Evolutionary conservation across 2,329 filamentous ascomycete genomes (phyloP), one percentile per base, ranked within the genome.

Genomic region (Cercospora zeina): DNA sequence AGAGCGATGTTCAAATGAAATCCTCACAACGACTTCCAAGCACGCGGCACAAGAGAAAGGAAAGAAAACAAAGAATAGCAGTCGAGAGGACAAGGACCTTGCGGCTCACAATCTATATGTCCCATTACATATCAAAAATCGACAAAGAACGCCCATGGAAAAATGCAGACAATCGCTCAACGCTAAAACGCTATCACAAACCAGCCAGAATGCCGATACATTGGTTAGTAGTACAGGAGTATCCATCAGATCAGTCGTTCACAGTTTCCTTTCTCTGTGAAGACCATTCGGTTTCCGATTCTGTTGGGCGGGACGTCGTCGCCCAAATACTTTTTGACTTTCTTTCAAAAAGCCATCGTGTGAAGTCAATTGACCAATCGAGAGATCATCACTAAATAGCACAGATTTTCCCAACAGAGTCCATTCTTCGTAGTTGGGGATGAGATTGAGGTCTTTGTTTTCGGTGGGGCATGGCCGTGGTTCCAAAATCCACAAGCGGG

Each of bases 391-490:
- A 16, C 74, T 75, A 70, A 79, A 79, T 6, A 79, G 61, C 2
- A 75, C 71, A 1, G 73, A 73, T 68, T 79, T 79, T 3, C 72
- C 72, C 33, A 75, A 67, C 30, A 79, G 37, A 1, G 73, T 77
- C 78, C 78, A 79, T 27, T 74, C 72, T 7, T 61, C 47, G 27
- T 57, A 54, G 27, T 58, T 31, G 36, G 51, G 58, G 5, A 63
- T 55, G 16, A 55, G 30, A 11, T 63, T 53, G 8, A 53, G 31
- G 19, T 54, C 53, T 14, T 61, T 30, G 9, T 64, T 42, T 19
- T 53, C 39, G 11, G 37, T 47, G 13, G 50, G 56, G 5, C 42
- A 36, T 1, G 58, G 24, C 70, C n/a, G 67, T 59, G 74, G 73
- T 50, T 75, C 74, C 11, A 79, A 61, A 1, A 79, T 70, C 78